Base-by-base conservation (phyloP, 2,329 filamentous ascomycete species). In the Fusarium dimerum region DNA sequence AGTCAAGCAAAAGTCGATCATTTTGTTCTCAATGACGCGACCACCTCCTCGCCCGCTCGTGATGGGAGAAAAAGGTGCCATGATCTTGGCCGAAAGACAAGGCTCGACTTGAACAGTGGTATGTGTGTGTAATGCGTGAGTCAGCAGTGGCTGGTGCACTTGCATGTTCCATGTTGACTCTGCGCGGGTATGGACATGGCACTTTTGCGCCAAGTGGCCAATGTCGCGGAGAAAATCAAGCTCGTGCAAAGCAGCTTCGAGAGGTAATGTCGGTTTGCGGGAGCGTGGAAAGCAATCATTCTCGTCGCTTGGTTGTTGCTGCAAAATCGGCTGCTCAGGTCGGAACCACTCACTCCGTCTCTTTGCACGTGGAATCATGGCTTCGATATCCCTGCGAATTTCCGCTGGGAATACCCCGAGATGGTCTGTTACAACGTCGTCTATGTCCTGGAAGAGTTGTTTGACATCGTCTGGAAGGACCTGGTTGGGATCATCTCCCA, bases 161-260 rank as follows among this genome's bases (percentile, higher is more conserved):
- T 40, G 18, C 45, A 47, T 47, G 13, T 47, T 47, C 45, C 45
- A 47, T n/a, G 45, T 47, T 15, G 40, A 34, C 36, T 47, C 45
- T 10, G 45, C 36, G 36, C 45, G 18, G 45, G 45, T 26, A 47
- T n/a, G 18, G 9, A 47, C n/a, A 5, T 47, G 13, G 18, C 45
- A 40, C 18, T 47, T 18, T 26, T 40, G 13, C 17, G 45, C 36
- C 8, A n/a, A 29, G 9, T 40, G n/a, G 15, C 45, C 45, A 47
- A 47, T 47, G 20, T 39, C 45, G 15, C 34, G 13, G 13, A 47
- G 30, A 38, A 29, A 26, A n/a, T 47, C 45, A 26, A 47, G 45
- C 15, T 47, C 45, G 11, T 32, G 18, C 15, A 47, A 17, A 16
- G 45, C 36, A 5, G 40, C n/a, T 3, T 47, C 45, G 45, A 40